phyloP scores from a whole-genome alignment of 163 green algal species.

The Coccomyxa subellipsoidea region DNA sequence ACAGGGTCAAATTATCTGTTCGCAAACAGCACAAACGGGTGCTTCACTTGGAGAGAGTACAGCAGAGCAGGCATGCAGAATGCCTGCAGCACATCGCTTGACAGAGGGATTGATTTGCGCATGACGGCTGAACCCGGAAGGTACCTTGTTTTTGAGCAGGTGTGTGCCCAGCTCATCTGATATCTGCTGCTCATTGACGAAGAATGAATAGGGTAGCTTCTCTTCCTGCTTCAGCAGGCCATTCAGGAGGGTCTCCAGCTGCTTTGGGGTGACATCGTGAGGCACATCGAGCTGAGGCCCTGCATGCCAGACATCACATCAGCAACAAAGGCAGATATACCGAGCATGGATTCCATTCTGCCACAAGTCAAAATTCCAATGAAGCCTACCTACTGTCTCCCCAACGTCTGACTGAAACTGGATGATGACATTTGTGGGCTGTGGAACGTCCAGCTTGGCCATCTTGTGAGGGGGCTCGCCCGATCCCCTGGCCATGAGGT shows the following conservation, averaged over 20 bases:
- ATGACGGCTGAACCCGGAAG: not conserved
- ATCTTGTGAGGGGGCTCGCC: constrained; percentile 6
- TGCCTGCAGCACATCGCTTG: not conserved
- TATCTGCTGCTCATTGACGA: constrained; percentile 80
- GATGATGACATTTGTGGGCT: constrained; percentile 72
- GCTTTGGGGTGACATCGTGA: constrained; percentile 62
- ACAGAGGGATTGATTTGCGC: not conserved
- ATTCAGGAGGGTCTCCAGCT: constrained; percentile 91
- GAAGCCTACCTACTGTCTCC: constrained; percentile 25
- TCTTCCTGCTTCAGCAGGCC: constrained; percentile 79
- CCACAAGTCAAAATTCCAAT: too few relatives aligned
- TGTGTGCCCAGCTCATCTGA: constrained; percentile 66
- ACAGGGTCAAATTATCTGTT: too few relatives aligned
- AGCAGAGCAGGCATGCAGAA: not conserved
- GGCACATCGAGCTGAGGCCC: constrained; percentile 89
- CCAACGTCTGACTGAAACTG: constrained; percentile 72
- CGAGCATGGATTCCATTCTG: too few relatives aligned
- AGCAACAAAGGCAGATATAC: too few relatives aligned
- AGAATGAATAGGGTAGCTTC: constrained; percentile 85
- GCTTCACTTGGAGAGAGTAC: too few relatives aligned
- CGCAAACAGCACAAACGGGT: not conserved
- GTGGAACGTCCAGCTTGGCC: constrained; percentile 16
- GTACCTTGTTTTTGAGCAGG: constrained; percentile 57
- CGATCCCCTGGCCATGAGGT: not conserved
- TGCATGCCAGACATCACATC: constrained; percentile 35